Conservation (phyloP, 2,329 filamentous ascomycete species). For the Microsporum ferrugineum region DNA sequence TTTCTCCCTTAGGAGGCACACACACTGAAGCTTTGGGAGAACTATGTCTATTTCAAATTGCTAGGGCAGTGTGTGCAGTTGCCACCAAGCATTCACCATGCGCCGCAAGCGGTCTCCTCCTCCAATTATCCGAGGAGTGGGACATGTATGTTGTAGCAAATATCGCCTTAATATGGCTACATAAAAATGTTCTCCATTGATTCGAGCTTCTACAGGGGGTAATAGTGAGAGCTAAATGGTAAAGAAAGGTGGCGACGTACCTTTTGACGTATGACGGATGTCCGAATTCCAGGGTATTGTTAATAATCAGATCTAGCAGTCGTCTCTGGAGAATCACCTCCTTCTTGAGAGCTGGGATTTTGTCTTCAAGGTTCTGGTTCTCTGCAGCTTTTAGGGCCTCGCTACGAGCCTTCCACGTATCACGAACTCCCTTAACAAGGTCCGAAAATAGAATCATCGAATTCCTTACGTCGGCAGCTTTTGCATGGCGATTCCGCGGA, state of each 20-base stretch:
- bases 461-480: slow-evolving; percentile 42
- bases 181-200: slow-evolving; percentile 25
- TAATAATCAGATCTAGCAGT: slow-evolving; percentile 43
- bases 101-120: slow-evolving; percentile 3
- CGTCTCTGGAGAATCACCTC: slow-evolving; percentile 48
- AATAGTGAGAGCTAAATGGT: slow-evolving; percentile 9
- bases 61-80: background rate
- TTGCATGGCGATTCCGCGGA: slow-evolving; percentile 40
- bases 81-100: slow-evolving; percentile 6
- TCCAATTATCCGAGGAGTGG: background rate
- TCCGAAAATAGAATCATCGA: slow-evolving; percentile 49
- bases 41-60: background rate
- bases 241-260: slow-evolving; percentile 29
- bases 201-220: slow-evolving; percentile 27
- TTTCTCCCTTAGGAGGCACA: background rate
- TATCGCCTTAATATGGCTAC: slow-evolving; percentile 25
- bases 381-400: slow-evolving; percentile 48
- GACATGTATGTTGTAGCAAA: background rate
- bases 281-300: slow-evolving; percentile 33
- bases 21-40: background rate
- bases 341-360: slow-evolving; percentile 44
- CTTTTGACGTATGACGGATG: slow-evolving; percentile 39
- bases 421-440: slow-evolving; percentile 47
- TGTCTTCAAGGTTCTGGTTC: slow-evolving; percentile 44
- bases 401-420: slow-evolving; percentile 49